Percentiles rank a stretch among this genome's conserved stretches.
Conservation (phyloP, 805 yeast species). For the Myxozyma neotropica region DNA sequence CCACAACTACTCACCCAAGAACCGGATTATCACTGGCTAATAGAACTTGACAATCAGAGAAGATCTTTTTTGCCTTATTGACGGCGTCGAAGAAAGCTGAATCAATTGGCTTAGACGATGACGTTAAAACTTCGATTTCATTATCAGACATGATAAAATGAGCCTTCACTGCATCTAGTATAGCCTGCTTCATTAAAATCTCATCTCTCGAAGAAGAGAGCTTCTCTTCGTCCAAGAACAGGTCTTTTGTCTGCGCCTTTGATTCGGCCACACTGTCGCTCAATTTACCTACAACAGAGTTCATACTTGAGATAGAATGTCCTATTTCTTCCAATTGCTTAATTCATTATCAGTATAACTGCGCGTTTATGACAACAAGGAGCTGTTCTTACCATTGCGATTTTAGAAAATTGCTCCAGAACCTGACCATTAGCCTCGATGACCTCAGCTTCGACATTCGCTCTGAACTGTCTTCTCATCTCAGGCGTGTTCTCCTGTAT, state of each 20-base stretch:
- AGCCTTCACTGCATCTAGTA: constrained; percentile 48
- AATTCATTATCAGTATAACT: constrained; percentile 16
- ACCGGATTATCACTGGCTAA: constrained; percentile 62
- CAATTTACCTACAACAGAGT: constrained; percentile 38
- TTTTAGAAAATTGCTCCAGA: constrained; percentile 43
- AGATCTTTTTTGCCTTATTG: constrained; percentile 63
- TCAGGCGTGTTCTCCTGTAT: constrained; percentile 41
- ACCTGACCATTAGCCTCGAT: constrained; percentile 40
- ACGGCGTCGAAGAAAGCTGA: constrained; percentile 63
- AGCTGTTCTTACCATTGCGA: constrained; percentile 35
- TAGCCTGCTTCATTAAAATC: constrained; percentile 34
- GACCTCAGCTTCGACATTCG: constrained; percentile 43
- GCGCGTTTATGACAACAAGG: neutral
- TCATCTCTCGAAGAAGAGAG: constrained; percentile 32
- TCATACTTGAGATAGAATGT: constrained; percentile 34
- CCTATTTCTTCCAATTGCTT: constrained; percentile 36
- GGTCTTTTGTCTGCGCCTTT: constrained; percentile 32
- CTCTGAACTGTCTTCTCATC: constrained; percentile 40
- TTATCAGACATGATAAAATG: constrained; percentile 69
- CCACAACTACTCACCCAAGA: constrained; percentile 36
- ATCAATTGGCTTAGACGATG: constrained; percentile 42
- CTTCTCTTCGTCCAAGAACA: constrained; percentile 32
- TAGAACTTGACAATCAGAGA: constrained; percentile 67
- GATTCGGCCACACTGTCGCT: constrained; percentile 14
- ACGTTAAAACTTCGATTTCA: constrained; percentile 62